A percentile compares a stretch with the other conserved stretches of the same genome.
Evolutionary conservation across 2,329 filamentous ascomycete genomes (phyloP).

Genomic region (Paecilomyces niveus): DNA sequence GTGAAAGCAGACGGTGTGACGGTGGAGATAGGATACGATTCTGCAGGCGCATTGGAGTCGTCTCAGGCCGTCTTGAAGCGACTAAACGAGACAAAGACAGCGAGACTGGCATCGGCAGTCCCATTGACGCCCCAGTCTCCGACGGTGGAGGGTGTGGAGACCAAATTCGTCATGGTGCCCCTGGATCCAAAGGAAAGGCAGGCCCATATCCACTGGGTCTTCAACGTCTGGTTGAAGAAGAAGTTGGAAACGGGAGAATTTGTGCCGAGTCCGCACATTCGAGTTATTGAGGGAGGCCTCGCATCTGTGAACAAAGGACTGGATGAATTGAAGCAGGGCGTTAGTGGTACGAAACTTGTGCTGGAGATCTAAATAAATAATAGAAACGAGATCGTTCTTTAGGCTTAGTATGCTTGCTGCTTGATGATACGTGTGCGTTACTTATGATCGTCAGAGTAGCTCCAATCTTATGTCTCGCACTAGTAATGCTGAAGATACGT

Average conservation of each 20-base stretch:
- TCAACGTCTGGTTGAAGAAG: conserved; percentile 13
- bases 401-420: neutral
- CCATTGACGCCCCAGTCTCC: conserved; percentile 1
- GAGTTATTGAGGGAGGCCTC: conserved; percentile 14
- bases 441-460: too few relatives aligned
- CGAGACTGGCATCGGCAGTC: conserved; percentile 3
- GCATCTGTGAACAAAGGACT: conserved; percentile 10
- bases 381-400: neutral
- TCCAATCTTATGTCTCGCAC: too few relatives aligned
- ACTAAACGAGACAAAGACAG: neutral
- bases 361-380: conserved; percentile 7
- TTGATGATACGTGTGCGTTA: neutral
- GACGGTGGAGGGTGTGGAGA: neutral
- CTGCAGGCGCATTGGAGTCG: neutral
- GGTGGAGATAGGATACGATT: conserved; percentile 3
- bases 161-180: conserved; percentile 10
- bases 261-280: conserved; percentile 14
- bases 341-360: conserved; percentile 16
- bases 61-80: neutral
- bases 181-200: conserved; percentile 4
- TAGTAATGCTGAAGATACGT: too few relatives aligned
- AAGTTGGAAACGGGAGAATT: conserved; percentile 13
- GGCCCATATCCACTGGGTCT: conserved; percentile 10
- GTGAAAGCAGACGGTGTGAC: conserved; percentile 13
- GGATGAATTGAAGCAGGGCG: conserved; percentile 14